Base-by-base conservation (phyloP, 306 rosid species). In the Delonix regia region DNA sequence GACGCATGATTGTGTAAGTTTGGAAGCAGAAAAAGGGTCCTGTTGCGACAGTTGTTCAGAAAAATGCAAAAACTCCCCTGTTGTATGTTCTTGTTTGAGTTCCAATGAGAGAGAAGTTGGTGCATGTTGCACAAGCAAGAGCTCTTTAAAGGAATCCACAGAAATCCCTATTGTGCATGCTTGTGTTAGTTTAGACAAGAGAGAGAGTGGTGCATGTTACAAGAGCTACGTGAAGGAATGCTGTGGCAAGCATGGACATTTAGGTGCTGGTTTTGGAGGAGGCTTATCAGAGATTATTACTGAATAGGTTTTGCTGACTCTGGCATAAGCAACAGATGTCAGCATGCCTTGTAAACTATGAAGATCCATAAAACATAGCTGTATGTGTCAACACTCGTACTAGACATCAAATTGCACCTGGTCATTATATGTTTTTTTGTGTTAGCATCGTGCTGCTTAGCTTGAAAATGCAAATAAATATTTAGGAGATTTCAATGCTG, bases 171-270 rank as follows among this genome's bases (percentile, higher is more conserved):
- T 84, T 51, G 33, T 47, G 39, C 84, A 88, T 55, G 83, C 84
- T 69, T 88, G 94, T 74, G n/a, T 56, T 47, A 84, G 88, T 69
- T 78, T 87, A 45, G 89, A 87, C 30, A 89, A 87, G 19, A 88
- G 97, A 81, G 92, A 78, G 51, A 30, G 45, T 55, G 87, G 88
- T 60, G 92, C 93, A n/a, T 93, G 97, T 75, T 86, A 97, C 86
- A 88, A 86, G 86, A 91, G 94, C 82, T 91, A 91, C 86, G 84
- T 85, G 97, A 85, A 87, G 86, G 94, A 93, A 83, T 91, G 98
- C 5, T 93, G 97, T 64, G 74, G 78, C 71, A 85, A 63, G 39
- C 89, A 81, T 72, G 86, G 84, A 51, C 90, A 86, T 60, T 63
- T 87, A 24, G 83, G 87, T 52, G 61, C 83, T 74, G 78, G 83